A percentile compares a stretch with the other conserved stretches of the same genome.
phyloP scores from a whole-genome alignment of 176 grass and related monocot genomes.

The Carex scoparia region DNA sequence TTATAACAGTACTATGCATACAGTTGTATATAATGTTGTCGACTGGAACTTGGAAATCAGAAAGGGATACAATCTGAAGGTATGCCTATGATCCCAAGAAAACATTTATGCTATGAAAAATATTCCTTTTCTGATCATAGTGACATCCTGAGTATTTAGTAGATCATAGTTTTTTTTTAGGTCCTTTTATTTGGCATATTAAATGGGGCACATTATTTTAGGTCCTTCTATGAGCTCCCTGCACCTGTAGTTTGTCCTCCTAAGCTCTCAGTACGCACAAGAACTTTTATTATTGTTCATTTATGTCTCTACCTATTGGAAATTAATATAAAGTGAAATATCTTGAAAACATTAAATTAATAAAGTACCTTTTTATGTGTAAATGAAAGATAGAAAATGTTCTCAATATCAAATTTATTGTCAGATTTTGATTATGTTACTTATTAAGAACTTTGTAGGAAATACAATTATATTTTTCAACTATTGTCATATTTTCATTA shows the following conservation, averaged over 20 bases:
- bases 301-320: neutral
- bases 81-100: neutral
- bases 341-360: neutral
- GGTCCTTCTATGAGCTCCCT: neutral
- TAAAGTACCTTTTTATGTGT: neutral
- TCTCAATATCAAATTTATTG: neutral
- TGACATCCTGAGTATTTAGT: neutral
- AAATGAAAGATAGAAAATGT: neutral
- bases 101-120: neutral
- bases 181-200: too few species aligned
- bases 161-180: too few species aligned
- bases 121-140: too few species aligned
- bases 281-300: neutral
- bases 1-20: neutral
- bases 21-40: too few species aligned
- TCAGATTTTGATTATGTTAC: neutral
- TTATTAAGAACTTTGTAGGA: too few species aligned
- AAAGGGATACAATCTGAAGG: constrained; percentile 92
- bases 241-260: too few species aligned
- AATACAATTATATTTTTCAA: too few species aligned
- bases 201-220: too few species aligned
- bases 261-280: neutral
- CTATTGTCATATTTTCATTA: too few species aligned
- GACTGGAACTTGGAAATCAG: constrained; percentile 59
- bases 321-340: neutral